Base-by-base conservation (phyloP, 1,284 basidiomycete species). In the Ustilago lituana region DNA sequence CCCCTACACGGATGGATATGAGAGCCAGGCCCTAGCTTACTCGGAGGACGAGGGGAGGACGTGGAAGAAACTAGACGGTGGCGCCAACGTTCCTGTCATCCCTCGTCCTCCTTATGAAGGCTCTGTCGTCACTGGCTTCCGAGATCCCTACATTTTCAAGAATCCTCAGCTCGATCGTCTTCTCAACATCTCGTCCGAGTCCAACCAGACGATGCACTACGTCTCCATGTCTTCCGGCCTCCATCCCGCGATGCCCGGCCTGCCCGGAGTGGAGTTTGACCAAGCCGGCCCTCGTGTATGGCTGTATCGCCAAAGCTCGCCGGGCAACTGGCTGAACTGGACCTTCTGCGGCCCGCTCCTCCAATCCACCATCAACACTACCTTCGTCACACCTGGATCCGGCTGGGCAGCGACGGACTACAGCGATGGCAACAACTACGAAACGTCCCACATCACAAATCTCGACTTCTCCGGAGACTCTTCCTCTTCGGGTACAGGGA, bases 1-100 rank as follows among this genome's bases (percentile, higher is more conserved):
- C 10, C 65, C 65, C 11, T 69, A 69, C 60, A 55, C 47, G 4
- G 59, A 52, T 23, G 65, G 65, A 2, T 58, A 58, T 29, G 65
- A 69, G 36, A 41, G 31, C 3, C 65, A 69, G 31, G 65, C 51
- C 9, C 41, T 69, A 11, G 65, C 65, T 2, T 69, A 63, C 43
- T 63, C 65, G 1, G 44, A 63, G 17, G 38, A 69, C 24, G 29
- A 56, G 5, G 65, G 65, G 12, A 58, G 32, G 19, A 69, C 49
- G 2, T 69, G 65, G 65, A 69, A 35, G 8, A 69, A 69, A 36
- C 47, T 63, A 23, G 35, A 62, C 24, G 55, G 45, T 19, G 62
- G 62, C 6, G 55, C 49, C 12, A 58, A 65, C 15, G 29, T 35
- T 1, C 55, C 62, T 5, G 55, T 65, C 32, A 65, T 65, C 17